These are phyloP conservation scores for Knoxdaviesia proteae DNA, from an alignment of 2,329 filamentous ascomycete genomes.

Conservation along the genomic window DNA sequence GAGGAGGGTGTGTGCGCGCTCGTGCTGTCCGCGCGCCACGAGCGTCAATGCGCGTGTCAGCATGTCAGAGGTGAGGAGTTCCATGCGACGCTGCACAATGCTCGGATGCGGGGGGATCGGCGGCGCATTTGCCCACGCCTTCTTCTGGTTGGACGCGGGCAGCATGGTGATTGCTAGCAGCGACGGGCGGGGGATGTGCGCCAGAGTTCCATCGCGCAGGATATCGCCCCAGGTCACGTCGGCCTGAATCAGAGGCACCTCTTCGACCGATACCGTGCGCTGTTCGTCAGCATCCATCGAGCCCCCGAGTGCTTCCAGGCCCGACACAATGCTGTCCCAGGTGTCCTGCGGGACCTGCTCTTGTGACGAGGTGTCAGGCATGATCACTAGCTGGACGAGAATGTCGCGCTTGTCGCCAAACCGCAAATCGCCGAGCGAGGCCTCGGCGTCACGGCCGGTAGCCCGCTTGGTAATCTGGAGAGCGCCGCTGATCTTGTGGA, in stretches of 20 bases:
- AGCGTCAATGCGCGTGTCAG: constrained; percentile 77
- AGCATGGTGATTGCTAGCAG: constrained; percentile 91
- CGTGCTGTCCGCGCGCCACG: constrained; percentile 78
- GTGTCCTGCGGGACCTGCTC: constrained; percentile 81
- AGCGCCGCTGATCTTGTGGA: constrained; percentile 94
- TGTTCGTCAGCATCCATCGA: constrained; percentile 72
- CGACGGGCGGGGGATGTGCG: constrained; percentile 74
- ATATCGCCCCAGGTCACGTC: constrained; percentile 90
- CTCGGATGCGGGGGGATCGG: constrained; percentile 88
- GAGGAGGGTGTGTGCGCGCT: constrained; percentile 78
- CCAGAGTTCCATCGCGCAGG: constrained; percentile 65
- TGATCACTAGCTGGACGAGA: constrained; percentile 79
- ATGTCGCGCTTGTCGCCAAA: constrained; percentile 93
- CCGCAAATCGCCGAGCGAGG: constrained; percentile 70
- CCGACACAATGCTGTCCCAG: constrained; percentile 94
- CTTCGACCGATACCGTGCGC: constrained; percentile 68
- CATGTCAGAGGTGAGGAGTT: constrained; percentile 95
- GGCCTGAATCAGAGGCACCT: constrained; percentile 85
- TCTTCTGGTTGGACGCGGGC: constrained; percentile 45
- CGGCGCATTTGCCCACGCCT: constrained; percentile 43
- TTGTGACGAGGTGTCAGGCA: constrained; percentile 62
- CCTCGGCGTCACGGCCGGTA: constrained; percentile 84
- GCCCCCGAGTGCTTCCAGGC: constrained; percentile 78
- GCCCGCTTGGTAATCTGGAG: constrained; percentile 92
- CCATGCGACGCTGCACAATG: constrained; percentile 93